Base-by-base conservation (phyloP, 495 filamentous ascomycete species). In the Acidiella bohemica region DNA sequence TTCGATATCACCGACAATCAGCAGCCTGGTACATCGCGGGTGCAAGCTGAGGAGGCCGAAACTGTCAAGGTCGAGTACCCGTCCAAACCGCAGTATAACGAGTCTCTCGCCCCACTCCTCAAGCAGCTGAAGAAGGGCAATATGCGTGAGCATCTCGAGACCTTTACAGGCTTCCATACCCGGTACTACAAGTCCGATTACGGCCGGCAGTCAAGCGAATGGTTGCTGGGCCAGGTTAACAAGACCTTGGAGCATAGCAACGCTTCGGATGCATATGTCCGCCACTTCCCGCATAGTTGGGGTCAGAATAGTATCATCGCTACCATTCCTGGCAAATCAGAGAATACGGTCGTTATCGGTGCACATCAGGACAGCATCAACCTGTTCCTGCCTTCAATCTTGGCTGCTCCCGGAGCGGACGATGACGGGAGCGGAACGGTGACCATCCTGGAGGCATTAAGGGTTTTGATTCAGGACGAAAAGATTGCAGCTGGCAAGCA, bases 301-400 rank as follows among this genome's bases (percentile, higher is more conserved):
- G 80, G 76, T 34, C 90, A 99, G 57, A 80, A 76, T 60, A 85
- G 77, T 50, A 73, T 96, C 53, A 93, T 99, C 56, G 88, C 86
- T 11, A 87, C 80, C 9, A 83, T 99, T 42, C 90, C 90, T 0
- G 92, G 92, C 33, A 70, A 79, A 62, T 78, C 70, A 21, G 76
- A 93, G 42, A 79, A 80, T 55, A 96, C 90, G 4, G 68, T 96
- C 37, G 73, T 84, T 6, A 67, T 84, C 39, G 76, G 79, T 30
- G 73, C 80, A 1, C 80, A 84, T 49, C 80, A 82, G 56, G 80
- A 84, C 53, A 88, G 81, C 48, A 90, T 93, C 62, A 94, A 94
- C 57, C 67, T 93, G 14, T 90, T 83, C 64, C 61, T 94, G 6
- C 92, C 88, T 0, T 82, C 79, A 1, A 61, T 94, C 28, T 71